Conservation (phyloP, 2,329 filamentous ascomycete species). For the Pseudogymnoascus verrucosus region DNA sequence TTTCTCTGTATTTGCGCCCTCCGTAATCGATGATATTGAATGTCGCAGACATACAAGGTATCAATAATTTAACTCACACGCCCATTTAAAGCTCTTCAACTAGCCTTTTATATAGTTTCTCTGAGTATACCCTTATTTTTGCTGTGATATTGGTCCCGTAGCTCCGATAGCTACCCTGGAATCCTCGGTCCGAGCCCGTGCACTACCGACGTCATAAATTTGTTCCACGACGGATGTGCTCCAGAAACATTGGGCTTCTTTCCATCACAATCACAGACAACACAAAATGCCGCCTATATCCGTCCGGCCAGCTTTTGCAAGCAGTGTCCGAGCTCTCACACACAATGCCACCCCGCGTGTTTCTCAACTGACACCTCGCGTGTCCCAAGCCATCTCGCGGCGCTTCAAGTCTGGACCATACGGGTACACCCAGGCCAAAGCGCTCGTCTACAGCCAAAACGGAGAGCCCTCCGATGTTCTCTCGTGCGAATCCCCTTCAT, state of each 20-base stretch:
- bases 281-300: background rate
- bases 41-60: background rate
- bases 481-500: slow-evolving; percentile 35
- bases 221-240: background rate
- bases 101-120: background rate
- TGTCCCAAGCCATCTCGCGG: slow-evolving; percentile 17
- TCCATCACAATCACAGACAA: background rate
- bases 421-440: slow-evolving; percentile 78
- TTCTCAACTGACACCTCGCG: background rate
- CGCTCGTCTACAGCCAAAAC: slow-evolving; percentile 66
- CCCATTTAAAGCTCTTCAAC: background rate
- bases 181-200: background rate
- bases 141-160: background rate
- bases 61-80: background rate
- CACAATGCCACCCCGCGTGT: background rate
- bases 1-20: background rate
- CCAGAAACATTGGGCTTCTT: background rate
- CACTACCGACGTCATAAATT: slow-evolving; percentile 1
- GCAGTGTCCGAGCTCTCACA: background rate
- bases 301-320: background rate
- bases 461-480: slow-evolving; percentile 69
- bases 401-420: slow-evolving; percentile 51
- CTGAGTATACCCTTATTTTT: background rate
- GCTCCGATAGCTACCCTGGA: background rate
- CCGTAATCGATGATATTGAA: background rate